Evolutionary conservation across 768 basidiomycete species (phyloP).

Genomic region (Suillus decipiens): DNA sequence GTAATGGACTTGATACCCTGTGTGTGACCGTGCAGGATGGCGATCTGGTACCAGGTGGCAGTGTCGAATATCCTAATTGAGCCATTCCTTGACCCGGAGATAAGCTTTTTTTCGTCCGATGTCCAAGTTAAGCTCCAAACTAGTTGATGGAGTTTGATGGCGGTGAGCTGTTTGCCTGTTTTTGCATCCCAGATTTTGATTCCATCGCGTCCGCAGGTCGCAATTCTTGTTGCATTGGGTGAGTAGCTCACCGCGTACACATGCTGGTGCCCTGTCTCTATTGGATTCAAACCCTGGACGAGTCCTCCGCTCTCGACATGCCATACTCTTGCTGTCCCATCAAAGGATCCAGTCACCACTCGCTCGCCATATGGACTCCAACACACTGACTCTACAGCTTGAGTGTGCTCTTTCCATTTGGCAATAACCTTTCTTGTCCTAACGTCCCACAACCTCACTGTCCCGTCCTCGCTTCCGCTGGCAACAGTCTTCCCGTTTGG

Average conservation of each 20-base stretch:
- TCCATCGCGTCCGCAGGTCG: not conserved
- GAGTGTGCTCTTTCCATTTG: not conserved
- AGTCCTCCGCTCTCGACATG: not conserved
- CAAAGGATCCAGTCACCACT: constrained; percentile 15
- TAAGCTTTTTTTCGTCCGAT: too few species aligned
- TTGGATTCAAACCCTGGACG: not conserved
- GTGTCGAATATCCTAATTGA: too few species aligned
- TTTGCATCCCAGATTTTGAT: not conserved
- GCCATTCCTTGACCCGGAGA: too few species aligned
- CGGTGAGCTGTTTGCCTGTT: not conserved
- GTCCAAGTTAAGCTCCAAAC: too few species aligned
- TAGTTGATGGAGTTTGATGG: not conserved
- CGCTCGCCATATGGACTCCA: constrained; percentile 12
- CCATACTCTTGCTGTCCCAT: constrained; percentile 12
- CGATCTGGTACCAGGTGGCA: too few species aligned
- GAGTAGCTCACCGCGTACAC: constrained; percentile 1
- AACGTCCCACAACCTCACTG: not conserved
- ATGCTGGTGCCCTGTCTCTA: not conserved
- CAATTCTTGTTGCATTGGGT: not conserved
- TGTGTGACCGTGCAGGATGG: too few species aligned
- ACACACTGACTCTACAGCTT: not conserved
- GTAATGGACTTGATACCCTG: too few species aligned
- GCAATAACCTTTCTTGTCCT: not conserved
- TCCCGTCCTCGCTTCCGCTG: not conserved
- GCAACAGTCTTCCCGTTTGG: not conserved